Base-by-base conservation (phyloP, 208 protist species). In the Trypanosoma platydactyli region DNA sequence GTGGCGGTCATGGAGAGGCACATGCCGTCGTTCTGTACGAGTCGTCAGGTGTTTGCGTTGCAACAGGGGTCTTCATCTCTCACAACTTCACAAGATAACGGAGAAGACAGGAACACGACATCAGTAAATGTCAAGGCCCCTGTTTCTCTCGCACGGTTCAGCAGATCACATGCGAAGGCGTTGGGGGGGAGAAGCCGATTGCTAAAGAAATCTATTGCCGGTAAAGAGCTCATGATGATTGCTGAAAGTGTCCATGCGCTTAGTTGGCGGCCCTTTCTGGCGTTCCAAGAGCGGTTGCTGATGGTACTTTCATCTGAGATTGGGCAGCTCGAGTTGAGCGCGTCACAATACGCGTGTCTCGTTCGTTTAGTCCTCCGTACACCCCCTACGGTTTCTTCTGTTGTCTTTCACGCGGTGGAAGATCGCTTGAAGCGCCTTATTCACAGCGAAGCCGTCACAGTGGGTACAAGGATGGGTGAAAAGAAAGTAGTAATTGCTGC, bases 391-490 rank as follows among this genome's bases (percentile, higher is more conserved):
- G 25, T 68, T 44, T 30, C 69, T 0, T 75, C 69, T 45, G 56
- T 63, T 35, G 46, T 75, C 18, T 68, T 68, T 33, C 62, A 69
- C 55, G 18, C 61, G 2, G 53, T 75, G 6, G 53, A 38, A 1
- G 69, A 75, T 75, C 61, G 69, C 24, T 33, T 75, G 7, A 75
- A 68, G 30, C 69, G 69, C 13, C 27, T 75, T 13, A 75, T 75
- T 53, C 56, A 69, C 30, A 52, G 61, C 3, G 69, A 68, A 3
- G 52, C 61, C 20, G 38, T 75, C 49, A 58, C 38, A 6, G 25
- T 48, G 11, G 18, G 11, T 45, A 5, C 25, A 0, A 30, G 15
- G 27, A 0, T 40, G 25, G 5, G n/a, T 49, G 7, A 48, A 12
- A 52, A 24, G 1, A 38, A 44, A 5, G 42, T 27, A 12, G 60